A percentile compares a stretch with the other conserved stretches of the same genome.
phyloP scores from a whole-genome alignment of 1,139 yeast species.

The Geotrichum australiense region DNA sequence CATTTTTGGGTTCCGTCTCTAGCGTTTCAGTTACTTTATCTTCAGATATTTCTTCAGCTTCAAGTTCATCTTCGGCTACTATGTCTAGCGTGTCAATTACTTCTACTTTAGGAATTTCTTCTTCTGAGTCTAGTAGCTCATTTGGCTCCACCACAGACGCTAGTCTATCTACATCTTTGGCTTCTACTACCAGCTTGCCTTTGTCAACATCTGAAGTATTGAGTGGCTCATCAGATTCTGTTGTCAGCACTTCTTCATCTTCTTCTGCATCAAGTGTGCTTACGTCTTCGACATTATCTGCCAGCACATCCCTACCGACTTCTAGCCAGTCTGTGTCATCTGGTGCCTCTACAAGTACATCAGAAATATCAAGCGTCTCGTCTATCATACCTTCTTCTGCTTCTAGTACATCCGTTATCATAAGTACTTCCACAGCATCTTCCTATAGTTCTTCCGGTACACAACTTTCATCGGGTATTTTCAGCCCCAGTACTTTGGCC shows the following conservation, averaged over 20 bases:
- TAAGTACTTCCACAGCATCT: background rate
- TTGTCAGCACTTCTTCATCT: background rate
- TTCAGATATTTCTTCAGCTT: background rate
- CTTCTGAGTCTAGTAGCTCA: no score
- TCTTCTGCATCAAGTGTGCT: background rate
- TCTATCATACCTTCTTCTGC: background rate
- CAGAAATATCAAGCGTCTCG: background rate
- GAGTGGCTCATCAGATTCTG: background rate
- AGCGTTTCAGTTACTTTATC: background rate
- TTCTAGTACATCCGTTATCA: background rate
- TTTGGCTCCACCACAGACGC: no score
- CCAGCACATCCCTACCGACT: background rate
- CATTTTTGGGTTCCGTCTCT: slow-evolving; percentile 1
- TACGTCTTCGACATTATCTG: background rate
- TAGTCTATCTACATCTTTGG: no score
- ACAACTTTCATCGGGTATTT: background rate
- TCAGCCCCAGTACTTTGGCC: background rate
- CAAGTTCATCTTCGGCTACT: background rate
- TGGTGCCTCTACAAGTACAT: background rate
- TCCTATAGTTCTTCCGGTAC: background rate
- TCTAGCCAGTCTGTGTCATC: no score
- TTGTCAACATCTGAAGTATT: background rate
- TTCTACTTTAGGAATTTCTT: background rate
- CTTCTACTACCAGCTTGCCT: background rate
- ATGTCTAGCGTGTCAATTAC: background rate